These are phyloP conservation scores for Crithidia thermophila DNA, from an alignment of 208 protist genomes.

Conservation along the genomic window DNA sequence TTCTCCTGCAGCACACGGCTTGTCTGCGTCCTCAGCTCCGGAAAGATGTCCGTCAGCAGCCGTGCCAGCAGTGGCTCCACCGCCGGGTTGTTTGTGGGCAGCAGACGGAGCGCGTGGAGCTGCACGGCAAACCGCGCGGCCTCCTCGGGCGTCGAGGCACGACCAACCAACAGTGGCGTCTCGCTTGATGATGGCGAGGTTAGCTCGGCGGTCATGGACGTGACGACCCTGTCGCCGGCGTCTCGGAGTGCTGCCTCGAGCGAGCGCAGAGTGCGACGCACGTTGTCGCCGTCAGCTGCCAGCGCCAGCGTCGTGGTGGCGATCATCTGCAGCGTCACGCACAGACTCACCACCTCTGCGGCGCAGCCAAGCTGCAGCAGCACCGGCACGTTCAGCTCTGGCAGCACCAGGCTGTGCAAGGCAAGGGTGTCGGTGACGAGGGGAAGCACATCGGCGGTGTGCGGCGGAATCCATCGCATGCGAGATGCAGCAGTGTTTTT, in stretches of 20 bases:
- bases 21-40: slow-evolving; percentile 77
- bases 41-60: slow-evolving; percentile 63
- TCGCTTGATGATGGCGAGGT: neutral
- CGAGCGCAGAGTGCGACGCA: slow-evolving; percentile 36
- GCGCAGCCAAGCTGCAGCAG: slow-evolving; percentile 34
- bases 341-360: slow-evolving; percentile 47
- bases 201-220: slow-evolving; percentile 19
- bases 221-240: slow-evolving; percentile 30
- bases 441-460: slow-evolving; percentile 45
- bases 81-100: slow-evolving; percentile 24
- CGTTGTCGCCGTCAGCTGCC: neutral
- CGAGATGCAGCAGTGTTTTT: neutral
- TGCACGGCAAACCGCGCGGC: slow-evolving; percentile 25
- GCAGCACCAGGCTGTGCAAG: slow-evolving; percentile 49
- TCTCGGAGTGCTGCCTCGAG: slow-evolving; percentile 45
- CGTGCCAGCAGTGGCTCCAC: slow-evolving; percentile 33
- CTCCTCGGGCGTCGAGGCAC: slow-evolving; percentile 5
- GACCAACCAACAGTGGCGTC: neutral
- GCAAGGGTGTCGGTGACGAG: slow-evolving; percentile 67
- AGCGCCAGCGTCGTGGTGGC: slow-evolving; percentile 50
- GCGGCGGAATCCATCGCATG: slow-evolving; percentile 74
- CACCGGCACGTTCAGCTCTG: slow-evolving; percentile 35
- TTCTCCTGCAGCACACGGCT: slow-evolving; percentile 47
- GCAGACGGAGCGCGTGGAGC: slow-evolving; percentile 50
- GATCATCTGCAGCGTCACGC: slow-evolving; percentile 59